phyloP scores from a whole-genome alignment of 1,284 basidiomycete genomes.

The Golubevia pallescens region DNA sequence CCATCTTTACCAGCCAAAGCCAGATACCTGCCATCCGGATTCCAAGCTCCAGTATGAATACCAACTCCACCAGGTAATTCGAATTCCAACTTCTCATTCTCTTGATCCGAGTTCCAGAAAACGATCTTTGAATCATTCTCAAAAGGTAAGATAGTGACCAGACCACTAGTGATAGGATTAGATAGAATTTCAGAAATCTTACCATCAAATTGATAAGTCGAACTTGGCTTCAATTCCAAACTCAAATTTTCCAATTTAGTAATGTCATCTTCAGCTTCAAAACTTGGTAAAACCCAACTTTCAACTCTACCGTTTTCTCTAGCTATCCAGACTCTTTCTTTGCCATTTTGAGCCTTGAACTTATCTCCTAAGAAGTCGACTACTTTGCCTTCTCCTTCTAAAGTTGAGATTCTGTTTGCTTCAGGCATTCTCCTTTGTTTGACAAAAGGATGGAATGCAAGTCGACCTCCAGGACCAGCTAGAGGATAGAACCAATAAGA shows the following conservation, averaged over 20 bases:
- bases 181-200: constrained; percentile 12
- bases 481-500: constrained; percentile 65
- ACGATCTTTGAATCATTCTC: constrained; percentile 9
- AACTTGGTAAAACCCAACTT: constrained; percentile 60
- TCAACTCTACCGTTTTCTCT: constrained; percentile 65
- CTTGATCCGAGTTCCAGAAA: constrained; percentile 3
- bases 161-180: constrained; percentile 11
- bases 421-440: constrained; percentile 64
- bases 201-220: constrained; percentile 2
- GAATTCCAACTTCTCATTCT: not conserved
- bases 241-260: not conserved
- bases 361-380: constrained; percentile 65
- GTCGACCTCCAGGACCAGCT: constrained; percentile 66
- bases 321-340: constrained; percentile 61
- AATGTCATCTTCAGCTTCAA: constrained; percentile 17
- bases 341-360: constrained; percentile 28
- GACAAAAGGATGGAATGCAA: constrained; percentile 64
- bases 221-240: not conserved
- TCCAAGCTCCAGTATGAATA: constrained; percentile 65
- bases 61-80: constrained; percentile 6
- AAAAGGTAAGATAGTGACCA: constrained; percentile 9
- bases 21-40: constrained; percentile 59
- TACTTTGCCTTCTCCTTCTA: constrained; percentile 64
- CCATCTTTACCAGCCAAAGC: constrained; percentile 67
- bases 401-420: constrained; percentile 16